Evolutionary conservation across 306 rosid genomes (phyloP), one percentile per base, ranked within the genome.

Genomic region (Lathyrus oleraceus): DNA sequence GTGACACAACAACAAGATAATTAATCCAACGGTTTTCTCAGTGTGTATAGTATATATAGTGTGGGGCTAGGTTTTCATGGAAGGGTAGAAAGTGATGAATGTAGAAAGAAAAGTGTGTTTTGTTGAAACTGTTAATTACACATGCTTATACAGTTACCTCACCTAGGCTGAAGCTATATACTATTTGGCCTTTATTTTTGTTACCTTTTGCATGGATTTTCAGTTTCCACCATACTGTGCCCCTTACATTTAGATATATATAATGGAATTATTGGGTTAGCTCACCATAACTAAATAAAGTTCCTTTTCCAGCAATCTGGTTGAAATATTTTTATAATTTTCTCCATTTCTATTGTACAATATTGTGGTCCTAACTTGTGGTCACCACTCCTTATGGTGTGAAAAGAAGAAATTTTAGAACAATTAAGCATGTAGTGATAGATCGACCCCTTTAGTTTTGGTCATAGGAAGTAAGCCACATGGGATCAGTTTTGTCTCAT

Each of bases 1-100:
- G 81, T 65, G 89, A 85, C 85, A 70, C 45, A 61, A 73, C 86
- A 79, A 14, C 67, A 53, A 51, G 42, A 72, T 67, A 79, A 76
- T 68, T 61, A 76, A 76, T 68, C 82, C 86, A 81, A 81, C 83
- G 82, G 82, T 78, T 85, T 85, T 79, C 80, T 72, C 80, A 80
- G 70, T 48, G 72, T 30, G 19, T 5, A 25, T 25, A 51, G 64
- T 38, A 10, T 59, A 68, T 56, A 8, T 64, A 84, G 82, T 63
- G 82, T 83, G 82, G 87, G 82, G 84, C 63, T 53, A 52, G 63
- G 17, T 68, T 63, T 49, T 53, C 70, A 10, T 38, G 7, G 47
- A 58, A 65, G 17, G 65, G 71, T 51, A 56, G n/a, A 64, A 63
- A 35, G 39, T 16, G 64, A 47, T 52, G 65, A 61, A 45, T 61